Percentiles rank a stretch among this genome's conserved stretches.
These are phyloP conservation scores for Conringia planisiliqua DNA, from an alignment of 345 rosid genomes.

Conservation along the genomic window DNA sequence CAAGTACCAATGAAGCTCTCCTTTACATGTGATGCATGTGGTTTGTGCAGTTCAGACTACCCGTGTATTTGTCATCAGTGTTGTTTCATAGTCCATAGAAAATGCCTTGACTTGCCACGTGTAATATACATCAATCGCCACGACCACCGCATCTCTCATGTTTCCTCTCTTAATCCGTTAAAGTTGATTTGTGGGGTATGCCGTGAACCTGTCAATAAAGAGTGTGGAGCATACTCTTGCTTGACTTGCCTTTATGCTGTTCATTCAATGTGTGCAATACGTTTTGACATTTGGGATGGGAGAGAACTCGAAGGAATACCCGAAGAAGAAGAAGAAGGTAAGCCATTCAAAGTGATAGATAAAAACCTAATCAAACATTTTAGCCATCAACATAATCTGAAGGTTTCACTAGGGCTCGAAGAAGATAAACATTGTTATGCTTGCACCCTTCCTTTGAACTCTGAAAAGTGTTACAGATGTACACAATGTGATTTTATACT, in stretches of 20 bases:
- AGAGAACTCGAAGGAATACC: neutral
- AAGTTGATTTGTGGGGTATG: neutral
- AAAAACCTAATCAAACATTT: neutral
- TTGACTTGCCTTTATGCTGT: neutral
- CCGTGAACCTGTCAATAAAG: neutral
- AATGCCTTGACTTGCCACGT: neutral
- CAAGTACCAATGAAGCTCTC: neutral
- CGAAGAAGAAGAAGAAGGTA: neutral
- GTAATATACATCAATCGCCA: neutral
- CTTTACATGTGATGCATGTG: constrained; percentile 12
- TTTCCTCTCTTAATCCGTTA: neutral
- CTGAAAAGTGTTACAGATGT: neutral
- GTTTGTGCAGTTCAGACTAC: neutral
- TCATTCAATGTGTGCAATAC: neutral
- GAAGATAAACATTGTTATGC: neutral
- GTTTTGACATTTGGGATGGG: neutral
- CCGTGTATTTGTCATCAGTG: neutral
- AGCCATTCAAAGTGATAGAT: neutral
- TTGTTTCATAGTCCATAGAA: neutral
- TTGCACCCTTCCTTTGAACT: neutral
- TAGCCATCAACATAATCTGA: neutral
- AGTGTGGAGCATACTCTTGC: neutral
- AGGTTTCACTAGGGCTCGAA: neutral
- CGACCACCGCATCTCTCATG: neutral
- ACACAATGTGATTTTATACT: neutral